Conservation (phyloP, 106 monocot genomes). For the Phalaenopsis equestris region DNA sequence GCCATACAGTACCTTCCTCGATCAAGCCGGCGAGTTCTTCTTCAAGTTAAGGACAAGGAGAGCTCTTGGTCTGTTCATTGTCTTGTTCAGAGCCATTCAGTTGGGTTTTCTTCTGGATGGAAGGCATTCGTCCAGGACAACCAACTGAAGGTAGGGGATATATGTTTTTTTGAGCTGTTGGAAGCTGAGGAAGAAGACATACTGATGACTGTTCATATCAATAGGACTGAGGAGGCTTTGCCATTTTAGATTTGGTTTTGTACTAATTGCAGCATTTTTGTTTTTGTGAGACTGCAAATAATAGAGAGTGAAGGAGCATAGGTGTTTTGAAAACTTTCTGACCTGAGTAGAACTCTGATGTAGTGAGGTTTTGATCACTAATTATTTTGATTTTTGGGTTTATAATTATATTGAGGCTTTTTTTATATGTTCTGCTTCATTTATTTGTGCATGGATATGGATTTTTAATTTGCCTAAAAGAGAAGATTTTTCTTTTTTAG, state of each 20-base stretch:
- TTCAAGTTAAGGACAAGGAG: slow-evolving; percentile 4
- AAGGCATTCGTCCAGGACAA: slow-evolving; percentile 11
- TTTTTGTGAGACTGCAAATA: not conserved
- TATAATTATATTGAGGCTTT: not conserved
- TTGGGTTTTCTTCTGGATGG: slow-evolving; percentile 12
- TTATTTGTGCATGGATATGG: too few relatives aligned
- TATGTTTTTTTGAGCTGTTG: slow-evolving; percentile 19
- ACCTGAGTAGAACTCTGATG: not conserved
- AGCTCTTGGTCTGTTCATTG: slow-evolving; percentile 1
- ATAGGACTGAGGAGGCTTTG: not conserved
- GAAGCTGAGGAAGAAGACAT: not conserved
- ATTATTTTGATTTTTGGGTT: not conserved
- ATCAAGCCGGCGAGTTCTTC: not conserved
- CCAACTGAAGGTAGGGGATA: slow-evolving; percentile 16
- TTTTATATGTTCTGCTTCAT: not conserved
- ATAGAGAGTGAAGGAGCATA: not conserved
- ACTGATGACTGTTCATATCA: slow-evolving; percentile 12
- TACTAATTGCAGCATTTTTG: not conserved
- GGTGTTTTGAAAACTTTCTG: not conserved
- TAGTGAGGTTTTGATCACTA: not conserved
- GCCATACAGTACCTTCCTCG: slow-evolving; percentile 1
- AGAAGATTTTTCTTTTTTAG: too few relatives aligned
- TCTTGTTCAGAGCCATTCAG: not conserved
- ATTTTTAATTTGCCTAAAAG: too few relatives aligned
- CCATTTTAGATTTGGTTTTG: not conserved